A percentile compares a stretch with the other conserved stretches of the same genome.
These are phyloP conservation scores for Xylariales sp. DNA, from an alignment of 2,329 filamentous ascomycete genomes.

Conservation along the genomic window DNA sequence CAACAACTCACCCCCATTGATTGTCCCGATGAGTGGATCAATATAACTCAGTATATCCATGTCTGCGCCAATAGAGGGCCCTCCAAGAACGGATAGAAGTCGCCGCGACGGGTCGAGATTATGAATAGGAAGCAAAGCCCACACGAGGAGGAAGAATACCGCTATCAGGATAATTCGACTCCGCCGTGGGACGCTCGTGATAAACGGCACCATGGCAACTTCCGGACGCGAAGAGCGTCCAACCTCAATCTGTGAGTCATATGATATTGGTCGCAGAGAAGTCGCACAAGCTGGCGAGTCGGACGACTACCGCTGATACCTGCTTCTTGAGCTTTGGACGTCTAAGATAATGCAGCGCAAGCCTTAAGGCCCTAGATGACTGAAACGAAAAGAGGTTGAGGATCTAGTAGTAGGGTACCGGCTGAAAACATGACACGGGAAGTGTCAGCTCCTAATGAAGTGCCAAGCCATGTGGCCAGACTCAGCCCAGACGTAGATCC, in stretches of 20 bases:
- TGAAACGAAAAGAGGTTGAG: too few species aligned
- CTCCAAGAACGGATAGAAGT: constrained; percentile 14
- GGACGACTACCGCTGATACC: too few species aligned
- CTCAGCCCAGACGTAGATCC: neutral
- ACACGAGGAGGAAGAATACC: constrained; percentile 18
- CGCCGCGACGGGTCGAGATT: constrained; percentile 18
- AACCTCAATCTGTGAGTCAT: neutral
- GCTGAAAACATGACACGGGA: neutral
- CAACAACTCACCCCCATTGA: constrained; percentile 23
- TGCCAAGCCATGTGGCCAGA: constrained; percentile 1
- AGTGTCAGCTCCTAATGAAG: neutral
- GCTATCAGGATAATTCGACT: constrained; percentile 17
- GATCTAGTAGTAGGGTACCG: too few species aligned
- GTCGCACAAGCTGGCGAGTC: too few species aligned
- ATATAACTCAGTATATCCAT: constrained; percentile 21
- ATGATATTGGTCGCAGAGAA: too few species aligned
- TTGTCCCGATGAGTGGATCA: constrained; percentile 27
- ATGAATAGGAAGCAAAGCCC: constrained; percentile 20
- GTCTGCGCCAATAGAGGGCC: constrained; percentile 8
- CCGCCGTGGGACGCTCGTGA: constrained; percentile 20
- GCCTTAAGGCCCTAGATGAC: too few species aligned
- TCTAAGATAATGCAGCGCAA: too few species aligned
- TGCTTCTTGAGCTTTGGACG: too few species aligned
- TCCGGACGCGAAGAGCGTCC: neutral
- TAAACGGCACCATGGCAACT: constrained; percentile 16